Percentiles rank a stretch among this genome's conserved stretches.
These are phyloP conservation scores for Aspergillus baeticus DNA, from an alignment of 495 filamentous ascomycete genomes.

Conservation along the genomic window DNA sequence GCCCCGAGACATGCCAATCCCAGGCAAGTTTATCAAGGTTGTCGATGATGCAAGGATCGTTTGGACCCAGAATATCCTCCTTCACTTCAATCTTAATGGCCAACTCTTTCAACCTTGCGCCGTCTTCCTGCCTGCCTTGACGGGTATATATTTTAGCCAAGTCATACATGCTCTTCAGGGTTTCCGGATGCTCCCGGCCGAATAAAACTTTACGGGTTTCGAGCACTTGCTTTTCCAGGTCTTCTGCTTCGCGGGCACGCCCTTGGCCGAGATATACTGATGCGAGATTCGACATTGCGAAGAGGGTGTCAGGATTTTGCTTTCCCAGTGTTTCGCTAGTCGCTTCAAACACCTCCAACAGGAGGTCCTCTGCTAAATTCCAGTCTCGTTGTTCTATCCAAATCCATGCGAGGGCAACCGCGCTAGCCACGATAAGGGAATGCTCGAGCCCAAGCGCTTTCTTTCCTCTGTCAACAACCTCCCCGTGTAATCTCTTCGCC, in stretches of 20 bases:
- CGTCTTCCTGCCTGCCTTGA: slow-evolving; percentile 25
- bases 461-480: too few species aligned
- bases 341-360: neutral
- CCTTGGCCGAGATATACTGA: slow-evolving; percentile 27
- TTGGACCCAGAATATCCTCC: neutral
- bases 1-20: neutral
- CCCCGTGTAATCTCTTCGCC: too few species aligned
- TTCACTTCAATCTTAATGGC: neutral
- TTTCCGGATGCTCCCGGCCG: slow-evolving; percentile 28
- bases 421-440: neutral
- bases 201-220: slow-evolving; percentile 13
- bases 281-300: slow-evolving; percentile 29
- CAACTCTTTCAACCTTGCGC: slow-evolving; percentile 21
- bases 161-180: neutral
- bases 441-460: neutral
- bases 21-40: neutral
- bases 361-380: neutral
- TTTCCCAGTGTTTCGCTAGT: neutral
- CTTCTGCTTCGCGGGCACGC: slow-evolving; percentile 33
- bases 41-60: neutral
- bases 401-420: neutral
- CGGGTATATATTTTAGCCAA: neutral
- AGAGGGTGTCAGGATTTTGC: slow-evolving; percentile 20
- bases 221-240: slow-evolving; percentile 25
- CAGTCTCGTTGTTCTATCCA: neutral